Evolutionary conservation across 192 early-diverging fungal genomes (phyloP).

Genomic region (Entophlyctis luteolus): DNA sequence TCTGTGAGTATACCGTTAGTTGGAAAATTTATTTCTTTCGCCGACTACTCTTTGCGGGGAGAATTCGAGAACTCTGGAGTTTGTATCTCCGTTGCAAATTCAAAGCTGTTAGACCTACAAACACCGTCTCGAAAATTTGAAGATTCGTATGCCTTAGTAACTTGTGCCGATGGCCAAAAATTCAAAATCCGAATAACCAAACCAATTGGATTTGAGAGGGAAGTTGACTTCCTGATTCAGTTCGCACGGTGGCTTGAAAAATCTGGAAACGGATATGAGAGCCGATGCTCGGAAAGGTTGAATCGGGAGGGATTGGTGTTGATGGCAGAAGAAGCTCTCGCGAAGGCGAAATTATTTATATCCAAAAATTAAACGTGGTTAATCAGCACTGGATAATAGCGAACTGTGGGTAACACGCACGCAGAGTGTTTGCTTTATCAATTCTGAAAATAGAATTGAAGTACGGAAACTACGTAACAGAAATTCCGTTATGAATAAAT

Average conservation of each 20-base stretch:
- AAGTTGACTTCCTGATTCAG: not conserved
- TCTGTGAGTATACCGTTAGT: not conserved
- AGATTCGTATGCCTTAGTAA: not conserved
- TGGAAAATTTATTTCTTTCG: not conserved
- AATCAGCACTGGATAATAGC: too few species aligned
- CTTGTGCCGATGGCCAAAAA: not conserved
- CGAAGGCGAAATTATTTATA: too few species aligned
- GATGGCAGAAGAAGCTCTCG: too few species aligned
- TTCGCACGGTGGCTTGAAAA: not conserved
- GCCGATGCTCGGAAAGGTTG: too few species aligned
- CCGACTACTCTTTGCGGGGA: not conserved
- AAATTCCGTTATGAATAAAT: too few species aligned
- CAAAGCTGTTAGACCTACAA: not conserved
- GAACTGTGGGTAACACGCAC: too few species aligned
- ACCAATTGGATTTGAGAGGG: conserved; percentile 11
- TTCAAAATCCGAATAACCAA: not conserved
- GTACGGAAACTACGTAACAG: too few species aligned
- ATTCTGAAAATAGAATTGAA: too few species aligned
- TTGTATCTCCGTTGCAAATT: not conserved
- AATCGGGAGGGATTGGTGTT: too few species aligned
- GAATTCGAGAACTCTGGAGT: not conserved
- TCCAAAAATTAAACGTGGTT: too few species aligned
- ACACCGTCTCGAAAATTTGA: not conserved
- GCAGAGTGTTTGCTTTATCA: too few species aligned
- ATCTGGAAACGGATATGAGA: not conserved